Conservation (phyloP, 2,329 filamentous ascomycete species). For the Neonectria punicea region DNA sequence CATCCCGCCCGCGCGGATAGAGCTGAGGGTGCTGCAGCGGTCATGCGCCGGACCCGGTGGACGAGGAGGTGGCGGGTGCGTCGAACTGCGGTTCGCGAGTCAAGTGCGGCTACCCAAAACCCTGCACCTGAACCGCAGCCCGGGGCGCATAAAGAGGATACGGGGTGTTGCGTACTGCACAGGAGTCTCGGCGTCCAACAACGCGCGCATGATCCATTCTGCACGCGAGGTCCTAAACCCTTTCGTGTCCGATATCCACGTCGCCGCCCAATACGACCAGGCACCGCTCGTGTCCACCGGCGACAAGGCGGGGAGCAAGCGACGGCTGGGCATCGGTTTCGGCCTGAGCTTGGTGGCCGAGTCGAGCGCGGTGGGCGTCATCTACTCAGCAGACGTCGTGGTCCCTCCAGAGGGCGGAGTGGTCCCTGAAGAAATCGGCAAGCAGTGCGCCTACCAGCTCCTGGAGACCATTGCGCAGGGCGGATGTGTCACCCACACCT, state of each 20-base stretch:
- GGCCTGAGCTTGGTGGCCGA: slow-evolving; percentile 92
- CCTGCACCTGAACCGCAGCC: slow-evolving; percentile 82
- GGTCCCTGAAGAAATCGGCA: slow-evolving; percentile 90
- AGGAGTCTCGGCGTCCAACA: slow-evolving; percentile 92
- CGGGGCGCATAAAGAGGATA: slow-evolving; percentile 87
- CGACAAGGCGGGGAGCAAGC: slow-evolving; percentile 65
- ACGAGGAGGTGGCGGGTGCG: slow-evolving; percentile 85
- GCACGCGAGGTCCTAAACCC: slow-evolving; percentile 88
- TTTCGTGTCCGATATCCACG: slow-evolving; percentile 88
- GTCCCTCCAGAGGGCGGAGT: slow-evolving; percentile 81
- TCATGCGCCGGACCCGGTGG: slow-evolving; percentile 82
- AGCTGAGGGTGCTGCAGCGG: slow-evolving; percentile 82
- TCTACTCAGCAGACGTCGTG: slow-evolving; percentile 88
- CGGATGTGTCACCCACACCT: slow-evolving; percentile 80
- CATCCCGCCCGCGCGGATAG: slow-evolving; percentile 81
- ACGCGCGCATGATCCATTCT: slow-evolving; percentile 92
- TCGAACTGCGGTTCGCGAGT: slow-evolving; percentile 93
- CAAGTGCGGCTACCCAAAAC: slow-evolving; percentile 96
- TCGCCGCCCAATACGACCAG: slow-evolving; percentile 82
- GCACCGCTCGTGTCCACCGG: slow-evolving; percentile 66
- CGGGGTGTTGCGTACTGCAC: slow-evolving; percentile 94
- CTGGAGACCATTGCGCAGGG: slow-evolving; percentile 84
- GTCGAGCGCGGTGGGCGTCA: slow-evolving; percentile 80
- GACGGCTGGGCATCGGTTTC: slow-evolving; percentile 86
- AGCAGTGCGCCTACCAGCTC: slow-evolving; percentile 87